Evolutionary conservation across 768 basidiomycete species (phyloP), one percentile per base, ranked within the genome.

Genomic region (Rhizopogon vulgaris): DNA sequence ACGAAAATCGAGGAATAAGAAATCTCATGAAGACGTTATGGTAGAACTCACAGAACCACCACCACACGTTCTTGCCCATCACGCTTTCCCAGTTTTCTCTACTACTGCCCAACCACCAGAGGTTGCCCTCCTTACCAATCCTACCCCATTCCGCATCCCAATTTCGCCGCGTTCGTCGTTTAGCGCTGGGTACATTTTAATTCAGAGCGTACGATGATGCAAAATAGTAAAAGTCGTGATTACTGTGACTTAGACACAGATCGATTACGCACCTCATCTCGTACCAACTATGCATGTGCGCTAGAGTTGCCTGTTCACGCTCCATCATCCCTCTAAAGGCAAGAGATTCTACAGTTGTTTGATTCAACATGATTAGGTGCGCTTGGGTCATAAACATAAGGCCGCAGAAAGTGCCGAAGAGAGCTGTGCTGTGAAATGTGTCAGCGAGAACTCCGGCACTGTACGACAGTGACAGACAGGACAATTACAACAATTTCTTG

Each of bases 131-230:
- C 28, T 73, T 79, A 6, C 76, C 72, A 1, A 88, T 71, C 27
- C 74, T 68, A 0, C 94, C 94, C 88, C 90, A 97, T 60, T 94
- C 92, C 24, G 70, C 68, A 56, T 91, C 82, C 85, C 89, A 94
- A 40, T 73, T 66, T 34, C 61, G 66, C 39, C 61, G 63, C 15
- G 73, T 78, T 32, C 62, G 66, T 32, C 69, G 70, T 55, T 78
- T 85, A 3, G 71, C 77, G 22, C 85, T 86, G 63, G n/a, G 45
- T 40, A 41, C 17, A 18, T 34, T 60, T 12, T 32, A 48, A 28
- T 51, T 38, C 37, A 36, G 17, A 34, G 14, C 15, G 6, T 43
- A 17, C n/a, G 15, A 17, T 3, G 27, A 43, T n/a, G 11, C 10
- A 10, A 43, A n/a, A n/a, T n/a, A 15, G n/a, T n/a, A 41, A 41